Base-by-base conservation (phyloP, 805 yeast genomes). In the Metschnikowia bowlesiae region DNA sequence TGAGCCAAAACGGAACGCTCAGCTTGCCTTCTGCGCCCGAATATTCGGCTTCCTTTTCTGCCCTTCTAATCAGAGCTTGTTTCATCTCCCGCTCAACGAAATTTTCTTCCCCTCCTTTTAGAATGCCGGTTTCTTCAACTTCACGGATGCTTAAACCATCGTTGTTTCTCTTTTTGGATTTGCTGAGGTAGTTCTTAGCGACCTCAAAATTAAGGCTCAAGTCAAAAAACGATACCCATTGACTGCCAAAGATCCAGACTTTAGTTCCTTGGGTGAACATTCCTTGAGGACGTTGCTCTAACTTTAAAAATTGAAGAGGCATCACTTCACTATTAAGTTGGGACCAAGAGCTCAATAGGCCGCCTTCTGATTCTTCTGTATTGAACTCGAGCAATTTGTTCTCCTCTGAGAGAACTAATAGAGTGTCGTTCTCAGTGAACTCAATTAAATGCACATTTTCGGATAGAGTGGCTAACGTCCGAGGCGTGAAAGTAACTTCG, bases 231-330 rank as follows among this genome's bases (percentile, higher is more conserved):
- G 85, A 79, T 13, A 91, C 57, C 96, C 96, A 92, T 46, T 80
- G 80, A 18, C 87, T 76, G 1, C 97, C 96, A 80, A 88, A 90
- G n/a, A 89, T 68, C 97, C 97, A 92, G 13, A 86, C 70, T 49
- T 80, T 74, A 33, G 69, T 60, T 8, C 64, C 65, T 47, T 81
- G 82, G 13, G 65, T 62, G 62, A 87, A 88, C 10, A 87, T 66
- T 28, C 96, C 97, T 52, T 80, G 76, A 49, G 95, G 84, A 58
- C 85, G 83, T 50, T 87, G 92, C 14, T 78, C 79, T 47, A 79
- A 70, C 41, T 50, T 53, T 14, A 75, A 62, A 53, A 86, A 83
- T 53, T 82, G 81, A 35, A 72, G 72, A 1, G 98, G 97, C 55
- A 90, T 67, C 50, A 79, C 75, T 47, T 87, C 94, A 14, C 89